Evolutionary conservation across 768 basidiomycete genomes (phyloP).

Genomic region (Rubroboletus pulcherrimus): DNA sequence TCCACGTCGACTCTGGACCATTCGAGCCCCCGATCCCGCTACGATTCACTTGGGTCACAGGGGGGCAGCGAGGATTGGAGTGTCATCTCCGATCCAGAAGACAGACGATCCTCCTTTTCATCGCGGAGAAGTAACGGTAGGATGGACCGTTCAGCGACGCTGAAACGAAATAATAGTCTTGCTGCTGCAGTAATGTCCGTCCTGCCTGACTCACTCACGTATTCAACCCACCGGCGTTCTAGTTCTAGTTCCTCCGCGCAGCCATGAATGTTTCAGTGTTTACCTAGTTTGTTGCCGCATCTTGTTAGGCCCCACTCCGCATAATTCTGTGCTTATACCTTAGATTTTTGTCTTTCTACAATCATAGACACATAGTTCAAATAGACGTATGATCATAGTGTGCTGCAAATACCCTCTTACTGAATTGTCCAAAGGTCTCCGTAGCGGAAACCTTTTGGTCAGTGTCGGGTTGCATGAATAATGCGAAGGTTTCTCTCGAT

Average conservation of each 20-base stretch:
- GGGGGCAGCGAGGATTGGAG: conserved; percentile 82
- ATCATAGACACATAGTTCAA: conserved; percentile 18
- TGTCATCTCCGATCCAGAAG: conserved; percentile 77
- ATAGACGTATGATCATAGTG: conserved; percentile 36
- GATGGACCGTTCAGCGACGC: conserved; percentile 33
- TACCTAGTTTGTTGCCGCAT: neutral
- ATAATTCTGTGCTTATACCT: conserved; percentile 7
- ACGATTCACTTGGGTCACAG: conserved; percentile 54
- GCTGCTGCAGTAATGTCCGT: conserved; percentile 60
- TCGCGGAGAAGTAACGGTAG: conserved; percentile 44
- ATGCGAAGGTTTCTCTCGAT: conserved; percentile 82
- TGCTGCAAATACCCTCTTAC: conserved; percentile 68
- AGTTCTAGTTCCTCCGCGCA: conserved; percentile 31
- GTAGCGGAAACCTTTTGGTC: conserved; percentile 64
- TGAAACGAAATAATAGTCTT: conserved; percentile 63
- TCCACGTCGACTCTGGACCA: conserved; percentile 25
- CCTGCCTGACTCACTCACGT: conserved; percentile 50
- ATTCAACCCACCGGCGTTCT: conserved; percentile 40
- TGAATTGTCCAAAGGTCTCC: conserved; percentile 88
- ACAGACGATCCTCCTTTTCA: conserved; percentile 50
- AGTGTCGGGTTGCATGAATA: conserved; percentile 88
- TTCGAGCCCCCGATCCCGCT: conserved; percentile 42
- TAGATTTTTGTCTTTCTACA: neutral
- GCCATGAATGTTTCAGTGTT: conserved; percentile 12
- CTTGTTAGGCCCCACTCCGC: neutral